phyloP scores from a whole-genome alignment of 495 filamentous ascomycete species.

The Trichocladium uniseriatum region DNA sequence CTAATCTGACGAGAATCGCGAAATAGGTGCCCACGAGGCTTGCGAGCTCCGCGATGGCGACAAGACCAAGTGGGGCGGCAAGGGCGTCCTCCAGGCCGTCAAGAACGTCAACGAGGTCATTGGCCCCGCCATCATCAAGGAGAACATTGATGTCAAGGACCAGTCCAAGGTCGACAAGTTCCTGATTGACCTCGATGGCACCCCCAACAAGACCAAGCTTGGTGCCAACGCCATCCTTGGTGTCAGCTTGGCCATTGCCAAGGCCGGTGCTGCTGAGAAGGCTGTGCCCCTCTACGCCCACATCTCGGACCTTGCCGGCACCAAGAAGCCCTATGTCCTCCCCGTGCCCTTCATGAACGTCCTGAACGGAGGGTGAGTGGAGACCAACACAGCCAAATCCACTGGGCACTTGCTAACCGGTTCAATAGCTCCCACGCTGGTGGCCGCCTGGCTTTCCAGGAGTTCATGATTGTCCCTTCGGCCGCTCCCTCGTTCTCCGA shows the following conservation, averaged over 20 bases:
- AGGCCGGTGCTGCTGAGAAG: slow-evolving; percentile 98
- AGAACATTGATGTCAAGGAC: slow-evolving; percentile 93
- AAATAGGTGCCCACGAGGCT: slow-evolving; percentile 88
- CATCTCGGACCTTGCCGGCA: slow-evolving; percentile 95
- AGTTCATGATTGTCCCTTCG: slow-evolving; percentile 99
- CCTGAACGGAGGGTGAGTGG: slow-evolving; percentile 78
- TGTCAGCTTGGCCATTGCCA: slow-evolving; percentile 90
- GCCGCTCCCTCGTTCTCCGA: slow-evolving; percentile 81
- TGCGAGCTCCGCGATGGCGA: slow-evolving; percentile 98
- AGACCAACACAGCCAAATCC: neutral
- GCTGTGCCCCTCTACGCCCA: slow-evolving; percentile 94
- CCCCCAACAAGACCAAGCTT: slow-evolving; percentile 92
- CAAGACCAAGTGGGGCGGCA: slow-evolving; percentile 93
- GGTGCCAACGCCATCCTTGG: slow-evolving; percentile 99
- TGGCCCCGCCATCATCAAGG: slow-evolving; percentile 83
- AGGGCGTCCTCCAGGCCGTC: slow-evolving; percentile 94
- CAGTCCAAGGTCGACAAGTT: slow-evolving; percentile 88
- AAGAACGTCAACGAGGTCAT: slow-evolving; percentile 92
- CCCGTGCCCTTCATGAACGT: slow-evolving; percentile 99
- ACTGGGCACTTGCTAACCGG: slow-evolving; percentile 19
- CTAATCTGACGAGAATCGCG: slow-evolving; percentile 11
- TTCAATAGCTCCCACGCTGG: slow-evolving; percentile 74
- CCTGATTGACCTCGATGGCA: slow-evolving; percentile 92
- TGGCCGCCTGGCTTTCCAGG: slow-evolving; percentile 98
- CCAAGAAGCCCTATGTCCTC: slow-evolving; percentile 99